Conservation (phyloP, 148 eudicot genomes). For the Cornus suecica region DNA sequence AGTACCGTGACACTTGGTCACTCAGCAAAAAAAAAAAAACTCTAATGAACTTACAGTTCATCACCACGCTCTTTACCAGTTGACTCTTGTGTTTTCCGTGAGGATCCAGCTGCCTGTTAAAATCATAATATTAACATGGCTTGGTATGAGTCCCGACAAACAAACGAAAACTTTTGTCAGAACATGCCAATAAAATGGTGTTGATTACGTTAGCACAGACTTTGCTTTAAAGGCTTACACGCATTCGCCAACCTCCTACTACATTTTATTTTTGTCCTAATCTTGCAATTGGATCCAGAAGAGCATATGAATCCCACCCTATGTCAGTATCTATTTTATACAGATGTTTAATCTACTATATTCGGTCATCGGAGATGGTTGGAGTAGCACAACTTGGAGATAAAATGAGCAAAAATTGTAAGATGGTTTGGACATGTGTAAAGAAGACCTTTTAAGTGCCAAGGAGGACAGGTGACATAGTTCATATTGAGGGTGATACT, state of each 20-base stretch:
- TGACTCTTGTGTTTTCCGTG: constrained; percentile 33
- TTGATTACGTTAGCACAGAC: not conserved
- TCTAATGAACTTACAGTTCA: constrained; percentile 34
- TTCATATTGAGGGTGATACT: too few relatives aligned
- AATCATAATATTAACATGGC: constrained; percentile 3
- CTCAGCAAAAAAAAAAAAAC: not conserved
- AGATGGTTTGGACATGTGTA: too few relatives aligned
- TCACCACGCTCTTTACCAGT: constrained; percentile 41
- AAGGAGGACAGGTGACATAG: too few relatives aligned
- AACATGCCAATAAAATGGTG: not conserved
- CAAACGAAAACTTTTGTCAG: not conserved
- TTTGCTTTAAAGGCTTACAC: not conserved
- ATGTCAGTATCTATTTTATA: not conserved
- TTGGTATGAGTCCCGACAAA: not conserved
- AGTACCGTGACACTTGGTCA: not conserved
- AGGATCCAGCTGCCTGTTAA: constrained; percentile 31
- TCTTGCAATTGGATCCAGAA: not conserved
- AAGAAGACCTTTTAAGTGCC: too few relatives aligned
- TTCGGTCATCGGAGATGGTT: not conserved
- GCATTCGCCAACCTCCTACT: not conserved
- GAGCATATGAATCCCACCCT: not conserved
- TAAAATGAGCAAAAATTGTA: too few relatives aligned
- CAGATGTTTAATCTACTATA: not conserved
- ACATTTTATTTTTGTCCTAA: not conserved
- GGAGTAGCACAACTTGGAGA: too few relatives aligned